A percentile compares a stretch with the other conserved stretches of the same genome.
Conservation (phyloP, 257 asterid genomes). For the Rauvolfia tetraphylla region DNA sequence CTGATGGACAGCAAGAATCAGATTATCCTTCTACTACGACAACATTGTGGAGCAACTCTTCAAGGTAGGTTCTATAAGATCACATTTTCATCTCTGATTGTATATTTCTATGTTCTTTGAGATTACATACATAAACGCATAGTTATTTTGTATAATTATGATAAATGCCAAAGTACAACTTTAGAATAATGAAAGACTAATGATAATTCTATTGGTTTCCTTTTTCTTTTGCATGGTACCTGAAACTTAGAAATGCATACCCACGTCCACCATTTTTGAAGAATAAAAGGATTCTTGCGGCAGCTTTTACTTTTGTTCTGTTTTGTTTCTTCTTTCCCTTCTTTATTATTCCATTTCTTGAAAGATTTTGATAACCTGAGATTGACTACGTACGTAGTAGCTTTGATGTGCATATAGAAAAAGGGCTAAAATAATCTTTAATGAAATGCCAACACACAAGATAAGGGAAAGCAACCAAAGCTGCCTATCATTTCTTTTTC, state of each 20-base stretch:
- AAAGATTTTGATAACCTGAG: constrained; percentile 20
- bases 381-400: background rate
- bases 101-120: background rate
- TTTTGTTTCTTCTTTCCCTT: constrained; percentile 17
- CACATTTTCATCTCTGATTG: background rate
- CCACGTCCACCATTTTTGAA: constrained; percentile 54
- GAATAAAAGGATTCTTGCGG: constrained; percentile 49
- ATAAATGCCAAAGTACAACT: constrained; percentile 9
- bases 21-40: constrained; percentile 47
- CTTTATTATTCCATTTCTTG: constrained; percentile 11
- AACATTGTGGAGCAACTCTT: constrained; percentile 87
- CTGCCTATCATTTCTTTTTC: constrained; percentile 26
- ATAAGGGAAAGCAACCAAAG: constrained; percentile 28
- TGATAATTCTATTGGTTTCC: constrained; percentile 11
- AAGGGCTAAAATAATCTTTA: background rate
- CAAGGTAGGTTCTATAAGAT: constrained; percentile 44
- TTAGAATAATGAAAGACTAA: constrained; percentile 10
- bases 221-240: constrained; percentile 69
- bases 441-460: constrained; percentile 18
- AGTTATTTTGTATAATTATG: background rate
- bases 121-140: no score
- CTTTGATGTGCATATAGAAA: constrained; percentile 5
- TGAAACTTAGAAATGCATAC: constrained; percentile 40
- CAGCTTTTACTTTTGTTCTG: constrained; percentile 72
- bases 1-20: constrained; percentile 55